Conservation (phyloP, 2,329 filamentous ascomycete species). For the Paraconiothyrium brasiliense region DNA sequence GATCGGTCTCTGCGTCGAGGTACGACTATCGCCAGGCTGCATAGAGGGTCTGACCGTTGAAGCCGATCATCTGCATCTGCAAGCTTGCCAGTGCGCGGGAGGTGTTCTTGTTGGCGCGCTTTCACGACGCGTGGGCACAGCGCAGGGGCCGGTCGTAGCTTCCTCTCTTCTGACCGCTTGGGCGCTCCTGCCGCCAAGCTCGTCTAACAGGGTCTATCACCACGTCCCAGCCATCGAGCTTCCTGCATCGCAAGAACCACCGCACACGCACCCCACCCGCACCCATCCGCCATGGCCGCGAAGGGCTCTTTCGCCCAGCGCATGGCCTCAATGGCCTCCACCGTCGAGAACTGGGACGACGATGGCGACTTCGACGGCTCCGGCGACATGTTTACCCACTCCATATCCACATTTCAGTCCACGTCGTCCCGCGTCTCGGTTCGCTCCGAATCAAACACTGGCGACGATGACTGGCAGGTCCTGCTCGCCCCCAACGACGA, state of each 20-base stretch:
- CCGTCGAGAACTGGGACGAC: constrained; percentile 75
- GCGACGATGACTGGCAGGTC: constrained; percentile 89
- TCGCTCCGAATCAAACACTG: constrained; percentile 78
- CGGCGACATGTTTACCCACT: constrained; percentile 77
- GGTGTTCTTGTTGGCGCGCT: background rate
- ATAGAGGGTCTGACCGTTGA: constrained; percentile 6
- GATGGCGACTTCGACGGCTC: constrained; percentile 57
- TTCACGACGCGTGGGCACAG: constrained; percentile 6
- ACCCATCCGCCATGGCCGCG: constrained; percentile 42
- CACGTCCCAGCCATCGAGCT: constrained; percentile 26
- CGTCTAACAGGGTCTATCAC: constrained; percentile 15
- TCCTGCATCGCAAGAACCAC: constrained; percentile 22
- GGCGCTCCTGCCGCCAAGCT: constrained; percentile 13
- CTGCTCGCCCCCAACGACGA: constrained; percentile 87
- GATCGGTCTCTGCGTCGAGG: background rate
- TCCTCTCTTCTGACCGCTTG: constrained; percentile 4
- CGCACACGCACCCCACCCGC: constrained; percentile 27
- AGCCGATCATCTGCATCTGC: background rate
- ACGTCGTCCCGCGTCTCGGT: constrained; percentile 85
- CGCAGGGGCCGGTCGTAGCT: background rate
- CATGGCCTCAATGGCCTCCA: constrained; percentile 63
- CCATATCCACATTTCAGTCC: constrained; percentile 74
- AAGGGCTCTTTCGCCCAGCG: constrained; percentile 49
- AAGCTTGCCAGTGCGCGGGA: background rate
- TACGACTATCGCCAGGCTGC: constrained; percentile 2